Evolutionary conservation across 2,329 filamentous ascomycete genomes (phyloP).

Genomic region (Alternaria arborescens): DNA sequence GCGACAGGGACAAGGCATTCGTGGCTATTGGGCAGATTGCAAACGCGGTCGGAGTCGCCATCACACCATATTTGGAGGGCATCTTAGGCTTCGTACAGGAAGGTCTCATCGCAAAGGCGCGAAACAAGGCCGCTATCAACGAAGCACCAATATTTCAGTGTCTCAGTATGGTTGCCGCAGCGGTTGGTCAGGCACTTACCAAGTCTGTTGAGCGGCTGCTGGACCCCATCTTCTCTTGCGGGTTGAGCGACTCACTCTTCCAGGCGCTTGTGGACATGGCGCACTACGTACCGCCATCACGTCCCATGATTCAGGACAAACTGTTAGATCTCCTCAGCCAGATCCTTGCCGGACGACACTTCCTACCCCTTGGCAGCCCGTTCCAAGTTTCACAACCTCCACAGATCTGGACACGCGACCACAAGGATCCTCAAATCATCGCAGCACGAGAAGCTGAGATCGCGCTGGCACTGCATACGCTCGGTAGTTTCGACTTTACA

Average conservation of each 20-base stretch:
- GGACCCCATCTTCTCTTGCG: slow-evolving; percentile 96
- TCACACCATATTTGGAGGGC: slow-evolving; percentile 92
- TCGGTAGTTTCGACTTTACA: slow-evolving; percentile 95
- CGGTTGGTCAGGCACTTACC: slow-evolving; percentile 94
- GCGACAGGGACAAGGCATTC: slow-evolving; percentile 92
- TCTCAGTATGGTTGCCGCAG: slow-evolving; percentile 94
- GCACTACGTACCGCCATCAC: slow-evolving; percentile 96
- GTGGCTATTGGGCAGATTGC: slow-evolving; percentile 95
- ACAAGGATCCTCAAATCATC: slow-evolving; percentile 81
- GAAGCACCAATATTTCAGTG: slow-evolving; percentile 91
- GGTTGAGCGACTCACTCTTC: slow-evolving; percentile 89
- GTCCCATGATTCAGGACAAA: slow-evolving; percentile 90
- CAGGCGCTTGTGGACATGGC: slow-evolving; percentile 98
- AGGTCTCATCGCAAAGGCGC: slow-evolving; percentile 81
- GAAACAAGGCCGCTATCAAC: slow-evolving; percentile 64
- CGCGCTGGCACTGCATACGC: slow-evolving; percentile 88
- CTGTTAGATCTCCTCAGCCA: slow-evolving; percentile 93
- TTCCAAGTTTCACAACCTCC: slow-evolving; percentile 83
- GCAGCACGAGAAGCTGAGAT: slow-evolving; percentile 85
- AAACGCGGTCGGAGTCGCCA: slow-evolving; percentile 93
- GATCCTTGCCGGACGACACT: slow-evolving; percentile 90
- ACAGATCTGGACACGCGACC: slow-evolving; percentile 85
- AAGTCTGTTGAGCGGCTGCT: slow-evolving; percentile 98
- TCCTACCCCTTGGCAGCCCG: slow-evolving; percentile 90
- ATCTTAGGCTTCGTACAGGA: slow-evolving; percentile 94